A percentile compares a stretch with the other conserved stretches of the same genome.
phyloP scores from a whole-genome alignment of 257 asterid species.

The Thymus mandschuricus region DNA sequence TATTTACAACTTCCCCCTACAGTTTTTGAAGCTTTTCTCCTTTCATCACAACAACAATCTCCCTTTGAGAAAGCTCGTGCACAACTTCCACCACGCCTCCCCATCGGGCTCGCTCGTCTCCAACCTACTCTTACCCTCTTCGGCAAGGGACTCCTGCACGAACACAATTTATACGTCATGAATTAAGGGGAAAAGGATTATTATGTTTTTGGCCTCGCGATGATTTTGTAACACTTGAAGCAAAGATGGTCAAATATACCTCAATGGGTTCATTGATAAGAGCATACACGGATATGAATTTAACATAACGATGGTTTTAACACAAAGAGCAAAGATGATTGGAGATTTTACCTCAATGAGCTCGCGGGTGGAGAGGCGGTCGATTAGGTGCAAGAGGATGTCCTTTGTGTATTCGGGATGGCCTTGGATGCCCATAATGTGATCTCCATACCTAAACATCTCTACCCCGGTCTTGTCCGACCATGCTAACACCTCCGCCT shows the following conservation, averaged over 20 bases:
- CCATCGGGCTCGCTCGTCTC: conserved; percentile 61
- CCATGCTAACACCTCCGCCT: conserved; percentile 82
- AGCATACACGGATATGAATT: too few species aligned
- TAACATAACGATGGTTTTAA: not conserved
- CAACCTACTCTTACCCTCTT: conserved; percentile 55
- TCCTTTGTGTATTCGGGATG: conserved; percentile 94
- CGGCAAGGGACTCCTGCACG: conserved; percentile 61
- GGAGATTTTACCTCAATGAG: conserved; percentile 47
- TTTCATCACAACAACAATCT: conserved; percentile 48
- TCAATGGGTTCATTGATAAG: conserved; percentile 35
- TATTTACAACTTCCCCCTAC: conserved; percentile 38
- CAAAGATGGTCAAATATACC: not conserved
- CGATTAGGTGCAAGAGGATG: conserved; percentile 69
- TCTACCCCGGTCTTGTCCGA: conserved; percentile 76
- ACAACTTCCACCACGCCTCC: conserved; percentile 78
- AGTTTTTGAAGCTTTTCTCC: not conserved
- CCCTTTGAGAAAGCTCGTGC: conserved; percentile 82
- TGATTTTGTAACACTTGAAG: not conserved
- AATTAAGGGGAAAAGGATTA: not conserved
- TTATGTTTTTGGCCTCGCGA: not conserved
- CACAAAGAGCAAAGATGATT: not conserved
- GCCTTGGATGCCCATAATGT: conserved; percentile 93
- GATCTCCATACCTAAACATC: conserved; percentile 76
- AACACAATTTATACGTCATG: not conserved
- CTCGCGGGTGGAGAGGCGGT: conserved; percentile 58